Evolutionary conservation across 306 rosid species (phyloP).

Genomic region (Glycine latifolia): DNA sequence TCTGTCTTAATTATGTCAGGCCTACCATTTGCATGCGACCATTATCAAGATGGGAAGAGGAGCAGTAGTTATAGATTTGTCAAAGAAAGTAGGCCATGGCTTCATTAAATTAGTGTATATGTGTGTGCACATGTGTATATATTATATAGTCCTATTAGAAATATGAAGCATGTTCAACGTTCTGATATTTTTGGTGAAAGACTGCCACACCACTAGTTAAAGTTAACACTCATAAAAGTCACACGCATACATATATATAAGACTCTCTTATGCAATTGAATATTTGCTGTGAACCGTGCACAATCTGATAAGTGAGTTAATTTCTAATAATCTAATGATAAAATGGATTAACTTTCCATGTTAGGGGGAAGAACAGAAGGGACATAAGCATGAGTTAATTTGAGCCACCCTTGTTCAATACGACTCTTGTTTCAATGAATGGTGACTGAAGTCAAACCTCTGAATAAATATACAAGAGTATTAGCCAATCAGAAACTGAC

Average conservation of each 20-base stretch:
- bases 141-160: neutral
- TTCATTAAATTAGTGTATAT: neutral
- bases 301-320: neutral
- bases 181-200: constrained; percentile 20
- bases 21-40: constrained; percentile 39
- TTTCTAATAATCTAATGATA: neutral
- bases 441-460: constrained; percentile 40
- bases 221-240: constrained; percentile 16
- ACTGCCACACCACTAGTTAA: constrained; percentile 34
- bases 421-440: constrained; percentile 36
- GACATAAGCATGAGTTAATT: neutral
- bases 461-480: neutral
- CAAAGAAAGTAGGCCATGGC: constrained; percentile 50
- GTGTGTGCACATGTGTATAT: neutral
- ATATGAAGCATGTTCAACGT: constrained; percentile 1
- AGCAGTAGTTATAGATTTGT: constrained; percentile 30
- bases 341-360: constrained; percentile 1
- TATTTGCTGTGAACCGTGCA: constrained; percentile 4
- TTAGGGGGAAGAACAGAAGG: neutral
- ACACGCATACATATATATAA: neutral
- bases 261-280: neutral
- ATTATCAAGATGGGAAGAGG: constrained; percentile 26
- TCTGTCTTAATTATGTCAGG: constrained; percentile 27
- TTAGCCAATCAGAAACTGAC: constrained; percentile 27
- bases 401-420: constrained; percentile 4